phyloP scores from a whole-genome alignment of 2,329 filamentous ascomycete genomes.

The Tolypocladium capitatum region DNA sequence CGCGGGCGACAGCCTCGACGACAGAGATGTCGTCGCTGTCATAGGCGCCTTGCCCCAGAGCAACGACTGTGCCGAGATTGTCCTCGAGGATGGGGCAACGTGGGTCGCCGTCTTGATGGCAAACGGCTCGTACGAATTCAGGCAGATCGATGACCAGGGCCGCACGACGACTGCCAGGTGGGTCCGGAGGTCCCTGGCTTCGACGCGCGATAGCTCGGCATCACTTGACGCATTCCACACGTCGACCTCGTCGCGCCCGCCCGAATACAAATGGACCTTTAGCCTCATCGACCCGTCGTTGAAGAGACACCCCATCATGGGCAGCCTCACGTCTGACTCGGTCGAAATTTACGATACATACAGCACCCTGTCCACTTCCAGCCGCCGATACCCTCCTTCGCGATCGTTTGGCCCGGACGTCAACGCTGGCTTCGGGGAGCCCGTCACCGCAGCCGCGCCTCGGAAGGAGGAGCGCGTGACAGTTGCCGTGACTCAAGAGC shows the following conservation, averaged over 20 bases:
- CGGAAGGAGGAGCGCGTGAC: conserved; percentile 17
- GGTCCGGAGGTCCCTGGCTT: conserved; percentile 37
- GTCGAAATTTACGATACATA: conserved; percentile 61
- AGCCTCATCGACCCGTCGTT: conserved; percentile 59
- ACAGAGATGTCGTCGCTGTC: conserved; percentile 49
- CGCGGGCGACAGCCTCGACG: conserved; percentile 31
- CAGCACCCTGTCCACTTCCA: conserved; percentile 38
- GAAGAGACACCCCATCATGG: conserved; percentile 62
- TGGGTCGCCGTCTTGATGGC: conserved; percentile 41
- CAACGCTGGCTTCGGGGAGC: conserved; percentile 8
- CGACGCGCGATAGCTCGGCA: conserved; percentile 5
- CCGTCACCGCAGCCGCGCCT: conserved; percentile 6
- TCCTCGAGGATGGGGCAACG: conserved; percentile 47
- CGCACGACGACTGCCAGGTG: conserved; percentile 51
- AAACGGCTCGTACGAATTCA: conserved; percentile 54
- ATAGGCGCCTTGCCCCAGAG: conserved; percentile 44
- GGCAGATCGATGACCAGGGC: conserved; percentile 43
- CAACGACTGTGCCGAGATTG: conserved; percentile 49
- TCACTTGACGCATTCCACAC: conserved; percentile 8
- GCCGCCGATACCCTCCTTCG: conserved; percentile 33
- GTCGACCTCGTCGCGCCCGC: conserved; percentile 11
- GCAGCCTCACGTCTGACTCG: conserved; percentile 46
- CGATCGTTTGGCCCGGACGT: conserved; percentile 17
- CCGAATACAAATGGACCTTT: conserved; percentile 55
- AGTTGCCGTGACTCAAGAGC: conserved; percentile 16